A percentile compares a stretch with the other conserved stretches of the same genome.
Conservation (phyloP, 805 yeast species). For the Cyberlindnera mycetangii region DNA sequence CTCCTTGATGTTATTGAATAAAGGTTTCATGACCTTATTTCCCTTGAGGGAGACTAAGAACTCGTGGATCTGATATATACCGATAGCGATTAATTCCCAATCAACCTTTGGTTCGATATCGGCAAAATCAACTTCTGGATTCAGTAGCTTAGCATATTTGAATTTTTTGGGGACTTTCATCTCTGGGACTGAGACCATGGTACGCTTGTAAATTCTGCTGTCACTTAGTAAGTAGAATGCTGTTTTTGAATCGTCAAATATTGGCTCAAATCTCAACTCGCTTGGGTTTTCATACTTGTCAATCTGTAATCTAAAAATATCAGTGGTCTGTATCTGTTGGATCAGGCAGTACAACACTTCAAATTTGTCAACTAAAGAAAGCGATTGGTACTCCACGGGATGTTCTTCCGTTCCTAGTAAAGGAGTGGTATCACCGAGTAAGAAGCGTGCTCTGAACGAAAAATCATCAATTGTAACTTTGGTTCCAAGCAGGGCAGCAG, state of each 20-base stretch:
- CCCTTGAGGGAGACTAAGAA: slow-evolving; percentile 29
- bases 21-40: slow-evolving; percentile 30
- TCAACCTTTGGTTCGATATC: slow-evolving; percentile 37
- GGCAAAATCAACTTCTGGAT: slow-evolving; percentile 27
- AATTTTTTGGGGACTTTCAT: slow-evolving; percentile 35
- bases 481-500: slow-evolving; percentile 22
- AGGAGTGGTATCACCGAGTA: slow-evolving; percentile 24
- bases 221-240: slow-evolving; percentile 44
- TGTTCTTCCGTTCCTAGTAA: slow-evolving; percentile 26
- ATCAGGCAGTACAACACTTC: slow-evolving; percentile 46
- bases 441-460: slow-evolving; percentile 26
- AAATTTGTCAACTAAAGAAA: slow-evolving; percentile 45
- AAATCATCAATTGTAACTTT: slow-evolving; percentile 26
- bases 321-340: slow-evolving; percentile 39
- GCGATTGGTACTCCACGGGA: slow-evolving; percentile 35
- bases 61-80: slow-evolving; percentile 41
- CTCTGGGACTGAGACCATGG: slow-evolving; percentile 28
- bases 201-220: slow-evolving; percentile 47
- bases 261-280: slow-evolving; percentile 33
- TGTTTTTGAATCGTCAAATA: slow-evolving; percentile 23
- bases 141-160: slow-evolving; percentile 27
- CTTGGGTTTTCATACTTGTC: slow-evolving; percentile 36
- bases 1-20: slow-evolving; percentile 31
- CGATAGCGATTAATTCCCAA: slow-evolving; percentile 41
- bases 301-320: slow-evolving; percentile 45